Conservation (phyloP, 495 filamentous ascomycete species). For the Lasiosphaeris hirsuta region DNA sequence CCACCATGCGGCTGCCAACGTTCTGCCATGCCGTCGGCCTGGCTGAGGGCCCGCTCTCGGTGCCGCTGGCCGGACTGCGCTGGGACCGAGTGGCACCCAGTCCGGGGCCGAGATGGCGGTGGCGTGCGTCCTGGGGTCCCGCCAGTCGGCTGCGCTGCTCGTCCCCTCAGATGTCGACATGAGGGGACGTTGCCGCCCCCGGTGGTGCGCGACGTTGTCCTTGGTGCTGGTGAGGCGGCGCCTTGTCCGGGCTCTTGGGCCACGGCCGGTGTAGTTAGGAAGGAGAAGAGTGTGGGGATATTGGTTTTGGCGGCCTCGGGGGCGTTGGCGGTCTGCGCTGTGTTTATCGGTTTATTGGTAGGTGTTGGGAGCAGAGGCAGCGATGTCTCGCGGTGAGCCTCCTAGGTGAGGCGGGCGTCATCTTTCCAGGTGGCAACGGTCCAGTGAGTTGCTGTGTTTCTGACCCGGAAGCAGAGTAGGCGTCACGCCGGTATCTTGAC, state of each 20-base stretch:
- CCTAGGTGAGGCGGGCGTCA: conserved; percentile 55
- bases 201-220: conserved; percentile 47
- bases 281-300: conserved; percentile 59
- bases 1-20: conserved; percentile 24
- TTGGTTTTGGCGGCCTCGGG: conserved; percentile 54
- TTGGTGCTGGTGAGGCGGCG: conserved; percentile 46
- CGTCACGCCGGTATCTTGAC: too few species aligned
- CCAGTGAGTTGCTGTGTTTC: too few species aligned
- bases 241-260: conserved; percentile 38
- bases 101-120: conserved; percentile 34
- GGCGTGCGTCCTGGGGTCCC: conserved; percentile 24
- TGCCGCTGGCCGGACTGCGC: conserved; percentile 27
- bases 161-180: conserved; percentile 58
- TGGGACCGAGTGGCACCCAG: conserved; percentile 30
- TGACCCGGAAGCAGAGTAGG: too few species aligned
- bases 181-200: conserved; percentile 40
- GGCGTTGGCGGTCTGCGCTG: conserved; percentile 44
- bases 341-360: conserved; percentile 46
- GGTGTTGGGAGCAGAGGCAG: conserved; percentile 58
- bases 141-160: conserved; percentile 27
- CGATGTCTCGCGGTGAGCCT: conserved; percentile 50
- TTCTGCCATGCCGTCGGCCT: conserved; percentile 59
- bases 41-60: too few species aligned
- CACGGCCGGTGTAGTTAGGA: conserved; percentile 51
- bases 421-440: conserved; percentile 37